Conservation (phyloP, 2,329 filamentous ascomycete genomes). For the Colletotrichum destructivum region DNA sequence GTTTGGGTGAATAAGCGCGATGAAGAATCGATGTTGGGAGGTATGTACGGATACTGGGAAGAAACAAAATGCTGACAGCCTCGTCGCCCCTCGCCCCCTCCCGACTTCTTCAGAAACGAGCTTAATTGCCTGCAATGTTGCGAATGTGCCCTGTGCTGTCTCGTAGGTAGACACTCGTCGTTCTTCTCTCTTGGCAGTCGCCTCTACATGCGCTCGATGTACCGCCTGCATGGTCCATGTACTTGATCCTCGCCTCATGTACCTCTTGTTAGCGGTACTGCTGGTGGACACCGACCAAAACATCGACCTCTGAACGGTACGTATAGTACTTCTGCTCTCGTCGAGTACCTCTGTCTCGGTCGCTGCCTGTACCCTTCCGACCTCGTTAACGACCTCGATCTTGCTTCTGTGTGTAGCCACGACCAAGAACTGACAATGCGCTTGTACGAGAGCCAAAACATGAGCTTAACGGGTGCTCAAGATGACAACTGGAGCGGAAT, state of each 20-base stretch:
- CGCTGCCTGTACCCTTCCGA: conserved; percentile 13
- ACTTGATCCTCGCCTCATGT: conserved; percentile 33
- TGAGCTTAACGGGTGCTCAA: background rate
- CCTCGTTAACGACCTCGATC: background rate
- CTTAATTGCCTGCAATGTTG: conserved; percentile 1
- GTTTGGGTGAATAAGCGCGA: background rate
- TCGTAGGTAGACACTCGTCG: background rate
- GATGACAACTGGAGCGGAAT: background rate
- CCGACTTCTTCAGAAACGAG: background rate
- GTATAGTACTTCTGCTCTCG: conserved; percentile 32
- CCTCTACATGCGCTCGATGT: conserved; percentile 28
- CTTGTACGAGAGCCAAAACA: background rate
- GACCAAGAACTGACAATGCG: background rate
- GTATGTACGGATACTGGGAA: background rate
- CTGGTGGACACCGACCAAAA: conserved; percentile 37
- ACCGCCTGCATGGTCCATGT: conserved; percentile 30
- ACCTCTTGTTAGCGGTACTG: conserved; percentile 38
- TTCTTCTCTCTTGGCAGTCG: conserved; percentile 4
- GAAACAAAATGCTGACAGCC: background rate
- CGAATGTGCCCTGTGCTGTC: conserved; percentile 10
- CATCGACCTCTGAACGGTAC: conserved; percentile 36
- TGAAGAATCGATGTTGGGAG: background rate
- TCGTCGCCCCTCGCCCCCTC: background rate
- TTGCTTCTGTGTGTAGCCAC: background rate
- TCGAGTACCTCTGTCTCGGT: conserved; percentile 15